Conservation (phyloP, 2,329 filamentous ascomycete genomes). For the Fusarium siculi region DNA sequence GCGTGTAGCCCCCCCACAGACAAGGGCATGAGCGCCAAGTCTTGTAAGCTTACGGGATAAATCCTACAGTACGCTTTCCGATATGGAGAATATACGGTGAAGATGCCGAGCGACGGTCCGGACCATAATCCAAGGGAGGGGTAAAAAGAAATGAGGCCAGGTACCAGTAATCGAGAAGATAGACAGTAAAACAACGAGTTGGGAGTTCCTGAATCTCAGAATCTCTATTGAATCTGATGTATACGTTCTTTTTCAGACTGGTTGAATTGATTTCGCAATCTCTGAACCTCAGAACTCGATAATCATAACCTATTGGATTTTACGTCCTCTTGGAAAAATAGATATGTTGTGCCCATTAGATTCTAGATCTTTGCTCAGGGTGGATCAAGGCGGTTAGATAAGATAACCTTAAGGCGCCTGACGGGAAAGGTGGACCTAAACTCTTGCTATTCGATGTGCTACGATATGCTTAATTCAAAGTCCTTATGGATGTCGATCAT, state of each 20-base stretch:
- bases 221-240: too few relatives aligned
- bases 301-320: too few relatives aligned
- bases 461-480: neutral
- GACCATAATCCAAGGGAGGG: neutral
- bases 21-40: neutral
- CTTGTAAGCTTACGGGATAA: neutral
- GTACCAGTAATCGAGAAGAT: too few relatives aligned
- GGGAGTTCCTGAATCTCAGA: too few relatives aligned
- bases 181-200: too few relatives aligned
- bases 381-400: neutral
- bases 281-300: too few relatives aligned
- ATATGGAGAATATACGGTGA: neutral
- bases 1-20: neutral
- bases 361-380: neutral
- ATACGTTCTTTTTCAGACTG: too few relatives aligned
- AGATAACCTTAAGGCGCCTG: neutral
- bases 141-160: too few relatives aligned
- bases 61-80: neutral
- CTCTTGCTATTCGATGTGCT: neutral
- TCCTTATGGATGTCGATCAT: neutral
- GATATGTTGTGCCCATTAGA: neutral
- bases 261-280: too few relatives aligned
- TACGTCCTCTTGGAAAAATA: too few relatives aligned
- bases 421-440: neutral
- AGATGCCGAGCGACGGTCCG: neutral